Base-by-base conservation (phyloP, 2,329 filamentous ascomycete species). In the Neofusicoccum umdonicola region DNA sequence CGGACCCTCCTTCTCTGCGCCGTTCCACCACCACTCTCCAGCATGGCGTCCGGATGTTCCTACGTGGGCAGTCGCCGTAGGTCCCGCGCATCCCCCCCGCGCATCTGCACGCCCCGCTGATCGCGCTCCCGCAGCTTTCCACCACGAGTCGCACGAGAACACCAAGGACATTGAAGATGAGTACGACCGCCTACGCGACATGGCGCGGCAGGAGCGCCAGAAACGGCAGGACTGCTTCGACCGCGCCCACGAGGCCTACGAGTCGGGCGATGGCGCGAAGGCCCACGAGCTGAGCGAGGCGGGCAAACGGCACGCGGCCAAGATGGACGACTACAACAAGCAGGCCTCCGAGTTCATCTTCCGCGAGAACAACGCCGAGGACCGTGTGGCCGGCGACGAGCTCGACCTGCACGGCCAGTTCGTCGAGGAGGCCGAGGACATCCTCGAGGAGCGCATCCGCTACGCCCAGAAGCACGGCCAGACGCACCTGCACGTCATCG, bases 361-460 rank as follows among this genome's bases (percentile, higher is more conserved):
- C 82, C 89, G 93, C 45, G 92, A 94, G 80, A 97, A 97, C 82
- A 98, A 98, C 76, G 88, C 91, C 19, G 77, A 83, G 2, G 91
- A 87, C 17, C 87, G 90, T 67, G 90, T 96, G 9, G 84, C 87
- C 15, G 82, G 83, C 45, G 94, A 98, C 78, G 92, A 90, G 8
- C 93, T 99, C 71, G 95, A 99, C 79, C 83, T 99, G 54, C 95
- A 99, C 77, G 95, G 95, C 2, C 90, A 96, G 74, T 97, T 90
- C 72, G 93, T 97, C 66, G 92, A 97, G 76, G 95, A 98, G 81
- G 95, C 95, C 4, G 93, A 97, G 81, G 87, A 92, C 68, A 95
- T 97, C 65, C 82, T 98, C 22, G 91, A 94, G 80, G 84, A 91
- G 78, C 85, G 95, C 69, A 96, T 99, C 73, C 86, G 87, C 69